Conservation (phyloP, 2,329 filamentous ascomycete species). For the Ophiocordyceps camponoti-saundersi region DNA sequence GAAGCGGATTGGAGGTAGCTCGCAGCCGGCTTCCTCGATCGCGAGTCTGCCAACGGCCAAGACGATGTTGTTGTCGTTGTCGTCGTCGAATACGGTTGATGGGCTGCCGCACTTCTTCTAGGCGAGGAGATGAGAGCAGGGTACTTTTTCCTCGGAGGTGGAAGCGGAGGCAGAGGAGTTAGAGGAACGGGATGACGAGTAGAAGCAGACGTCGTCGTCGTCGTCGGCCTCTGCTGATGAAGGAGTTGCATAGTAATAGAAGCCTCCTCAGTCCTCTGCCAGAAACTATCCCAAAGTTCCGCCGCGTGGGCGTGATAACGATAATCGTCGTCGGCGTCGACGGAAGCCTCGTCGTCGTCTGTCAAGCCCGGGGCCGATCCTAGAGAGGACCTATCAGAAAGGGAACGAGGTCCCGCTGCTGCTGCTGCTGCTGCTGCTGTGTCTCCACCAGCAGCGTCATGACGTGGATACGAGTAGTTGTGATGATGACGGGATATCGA, state of each 20-base stretch:
- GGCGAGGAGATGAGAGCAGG: conserved; percentile 14
- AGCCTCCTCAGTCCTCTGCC: conserved; percentile 12
- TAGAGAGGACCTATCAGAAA: conserved; percentile 21
- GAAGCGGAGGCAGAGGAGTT: background rate
- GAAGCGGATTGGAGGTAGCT: conserved; percentile 3
- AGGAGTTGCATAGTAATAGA: conserved; percentile 1
- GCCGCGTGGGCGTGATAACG: conserved; percentile 26
- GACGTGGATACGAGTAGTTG: conserved; percentile 23
- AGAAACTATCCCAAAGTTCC: conserved; percentile 36
- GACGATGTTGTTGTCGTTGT: conserved; percentile 1
- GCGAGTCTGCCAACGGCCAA: conserved; percentile 11
- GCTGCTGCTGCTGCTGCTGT: background rate
- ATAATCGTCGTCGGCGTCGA: conserved; percentile 31
- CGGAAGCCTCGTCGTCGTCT: conserved; percentile 32
- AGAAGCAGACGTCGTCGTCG: too few species aligned
- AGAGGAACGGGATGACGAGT: too few species aligned
- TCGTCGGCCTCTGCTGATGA: background rate
- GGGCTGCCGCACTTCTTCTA: conserved; percentile 3
- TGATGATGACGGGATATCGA: background rate
- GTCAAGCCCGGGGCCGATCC: conserved; percentile 30
- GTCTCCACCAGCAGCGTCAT: conserved; percentile 3
- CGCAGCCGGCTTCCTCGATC: conserved; percentile 2
- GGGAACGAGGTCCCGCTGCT: background rate
- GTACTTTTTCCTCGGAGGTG: conserved; percentile 12
- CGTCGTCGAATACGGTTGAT: conserved; percentile 5